Evolutionary conservation across 139 green algal genomes (phyloP), one percentile per base, ranked within the genome.

Genomic region (Micractinium conductrix): DNA sequence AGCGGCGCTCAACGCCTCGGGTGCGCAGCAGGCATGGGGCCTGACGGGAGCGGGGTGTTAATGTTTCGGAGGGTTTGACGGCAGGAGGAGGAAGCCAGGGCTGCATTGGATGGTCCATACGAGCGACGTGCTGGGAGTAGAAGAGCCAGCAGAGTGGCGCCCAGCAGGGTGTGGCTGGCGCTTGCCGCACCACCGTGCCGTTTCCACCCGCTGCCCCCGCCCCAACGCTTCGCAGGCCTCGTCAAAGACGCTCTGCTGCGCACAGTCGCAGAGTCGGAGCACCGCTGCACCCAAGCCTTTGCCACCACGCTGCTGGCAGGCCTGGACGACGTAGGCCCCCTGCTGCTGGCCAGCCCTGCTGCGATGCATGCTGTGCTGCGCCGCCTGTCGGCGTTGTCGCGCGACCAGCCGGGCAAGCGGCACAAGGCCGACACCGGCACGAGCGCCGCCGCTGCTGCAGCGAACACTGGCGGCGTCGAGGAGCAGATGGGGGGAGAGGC

Each of bases 241-340:
- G 30, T 78, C 28, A 78, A 78, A 43, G 70, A 78, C 3, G 70
- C 70, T 1, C 70, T 78, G 70, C 70, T 78, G 70, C 70, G 76
- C 28, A 10, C 45, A 28, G 28, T 58, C 38, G 76, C 53, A 33
- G 53, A 72, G 38, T 37, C 76, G 2, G 55, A 53, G 21, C 12
- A 55, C 24, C 76, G 30, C 14, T 12, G 58, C 76, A 72, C 72
- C 58, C 76, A 71, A 9, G 38, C 45, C 8, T 26, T 73, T 24
- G 40, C 38, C 26, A 22, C 33, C 16, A 21, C 63, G 14, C 55
- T 74, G 60, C 78, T 83, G 62, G 78, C 78, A 1, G 62, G 42
- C 17, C 19, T 74, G 21, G 78, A 83, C 4, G 78, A 42, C 9
- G 42, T 67, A 21, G 62, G 43, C 0, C 42, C 42, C 17, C 62